Conservation (phyloP, 805 yeast species). For the Candida koratica region DNA sequence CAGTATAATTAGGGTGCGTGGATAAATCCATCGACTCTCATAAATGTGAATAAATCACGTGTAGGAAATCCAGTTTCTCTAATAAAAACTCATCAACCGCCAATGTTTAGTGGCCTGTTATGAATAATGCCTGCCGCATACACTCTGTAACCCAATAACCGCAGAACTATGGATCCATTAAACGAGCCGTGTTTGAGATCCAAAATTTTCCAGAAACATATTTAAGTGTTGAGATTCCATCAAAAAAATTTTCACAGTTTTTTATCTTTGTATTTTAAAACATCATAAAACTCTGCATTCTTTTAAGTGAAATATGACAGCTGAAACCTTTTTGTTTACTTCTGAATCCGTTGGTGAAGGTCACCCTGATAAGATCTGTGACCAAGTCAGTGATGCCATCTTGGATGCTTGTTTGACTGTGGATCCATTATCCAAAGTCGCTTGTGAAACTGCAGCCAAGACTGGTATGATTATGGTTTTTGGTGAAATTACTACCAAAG, state of each 20-base stretch:
- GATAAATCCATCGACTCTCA: no score
- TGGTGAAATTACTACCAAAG: constrained; percentile 98
- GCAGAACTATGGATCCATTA: not conserved
- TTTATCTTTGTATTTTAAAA: constrained; percentile 3
- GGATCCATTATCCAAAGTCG: constrained; percentile 97
- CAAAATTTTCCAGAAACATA: constrained; percentile 4
- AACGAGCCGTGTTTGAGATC: not conserved
- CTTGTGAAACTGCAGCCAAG: constrained; percentile 98
- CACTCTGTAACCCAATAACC: no score
- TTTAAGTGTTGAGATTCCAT: constrained; percentile 5
- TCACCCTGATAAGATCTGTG: constrained; percentile 95
- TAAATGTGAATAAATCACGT: no score
- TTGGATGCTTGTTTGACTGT: constrained; percentile 93
- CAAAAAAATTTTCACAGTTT: constrained; percentile 6
- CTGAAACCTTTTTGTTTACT: constrained; percentile 54
- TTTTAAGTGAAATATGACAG: constrained; percentile 1
- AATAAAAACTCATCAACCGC: no score
- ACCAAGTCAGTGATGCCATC: constrained; percentile 97
- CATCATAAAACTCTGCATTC: constrained; percentile 3
- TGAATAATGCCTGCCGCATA: no score
- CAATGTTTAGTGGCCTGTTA: no score
- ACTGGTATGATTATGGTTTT: constrained; percentile 99
- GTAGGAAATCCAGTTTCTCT: no score
- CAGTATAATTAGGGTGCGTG: no score
- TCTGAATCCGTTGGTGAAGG: constrained; percentile 94